Evolutionary conservation across 192 early-diverging fungal genomes (phyloP).

Genomic region (Pecoramyces ruminantium): DNA sequence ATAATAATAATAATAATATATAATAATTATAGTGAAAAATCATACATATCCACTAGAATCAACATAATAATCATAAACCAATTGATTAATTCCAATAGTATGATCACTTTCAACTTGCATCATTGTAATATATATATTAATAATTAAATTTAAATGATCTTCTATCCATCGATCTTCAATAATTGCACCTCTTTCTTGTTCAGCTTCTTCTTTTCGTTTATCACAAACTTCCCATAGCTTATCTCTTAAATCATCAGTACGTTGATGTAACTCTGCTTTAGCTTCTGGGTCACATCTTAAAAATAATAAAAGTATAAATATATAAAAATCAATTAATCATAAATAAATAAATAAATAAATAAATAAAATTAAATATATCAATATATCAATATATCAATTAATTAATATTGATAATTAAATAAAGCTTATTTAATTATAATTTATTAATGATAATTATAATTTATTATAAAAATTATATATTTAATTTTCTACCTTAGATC

Average conservation of each 20-base stretch:
- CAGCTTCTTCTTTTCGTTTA: slow-evolving; percentile 34
- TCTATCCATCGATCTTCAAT: slow-evolving; percentile 40
- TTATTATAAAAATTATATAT: background rate
- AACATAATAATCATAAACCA: slow-evolving; percentile 28
- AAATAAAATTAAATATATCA: background rate
- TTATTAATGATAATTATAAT: background rate
- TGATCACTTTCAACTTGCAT: slow-evolving; percentile 39
- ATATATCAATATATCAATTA: no score
- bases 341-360: background rate
- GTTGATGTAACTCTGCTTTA: slow-evolving; percentile 39
- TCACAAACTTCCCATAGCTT: slow-evolving; percentile 41
- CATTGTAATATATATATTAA: slow-evolving; percentile 31
- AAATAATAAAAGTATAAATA: background rate
- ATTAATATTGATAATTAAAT: no score
- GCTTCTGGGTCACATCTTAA: slow-evolving; percentile 28
- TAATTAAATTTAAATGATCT: slow-evolving; percentile 31
- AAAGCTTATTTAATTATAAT: background rate
- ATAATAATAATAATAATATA: no score
- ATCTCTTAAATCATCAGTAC: slow-evolving; percentile 40
- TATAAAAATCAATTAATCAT: background rate
- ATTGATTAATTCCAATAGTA: slow-evolving; percentile 18
- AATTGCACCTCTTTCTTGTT: slow-evolving; percentile 25
- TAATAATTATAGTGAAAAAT: no score
- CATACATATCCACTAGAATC: slow-evolving; percentile 22
- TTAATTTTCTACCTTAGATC: slow-evolving; percentile 21